A percentile compares a stretch with the other conserved stretches of the same genome.
Conservation (phyloP, 345 rosid genomes). For the Eucalyptus urophylla region DNA sequence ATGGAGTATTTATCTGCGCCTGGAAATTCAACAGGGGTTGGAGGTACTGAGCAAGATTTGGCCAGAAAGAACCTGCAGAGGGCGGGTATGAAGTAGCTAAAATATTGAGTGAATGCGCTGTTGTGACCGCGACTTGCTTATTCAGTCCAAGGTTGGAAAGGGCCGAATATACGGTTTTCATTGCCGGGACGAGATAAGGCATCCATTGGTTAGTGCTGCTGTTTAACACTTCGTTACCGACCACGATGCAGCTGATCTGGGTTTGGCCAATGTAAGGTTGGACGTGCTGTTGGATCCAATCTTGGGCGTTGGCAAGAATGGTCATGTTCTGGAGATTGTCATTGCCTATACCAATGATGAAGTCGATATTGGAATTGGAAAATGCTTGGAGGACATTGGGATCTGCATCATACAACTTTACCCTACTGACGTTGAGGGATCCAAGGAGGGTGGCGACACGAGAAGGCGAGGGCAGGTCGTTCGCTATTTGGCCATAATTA, state of each 20-base stretch:
- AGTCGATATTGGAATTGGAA: slow-evolving; percentile 51
- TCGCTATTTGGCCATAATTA: slow-evolving; percentile 86
- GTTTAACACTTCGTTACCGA: slow-evolving; percentile 73
- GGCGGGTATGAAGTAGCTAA: slow-evolving; percentile 61
- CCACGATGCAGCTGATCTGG: slow-evolving; percentile 46
- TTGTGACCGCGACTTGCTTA: slow-evolving; percentile 52
- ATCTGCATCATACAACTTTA: slow-evolving; percentile 77
- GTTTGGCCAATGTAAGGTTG: slow-evolving; percentile 51
- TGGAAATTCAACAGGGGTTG: slow-evolving; percentile 53
- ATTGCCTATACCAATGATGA: slow-evolving; percentile 69
- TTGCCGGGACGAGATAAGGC: slow-evolving; percentile 61
- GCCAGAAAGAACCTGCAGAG: slow-evolving; percentile 53
- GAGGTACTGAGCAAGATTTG: slow-evolving; percentile 36
- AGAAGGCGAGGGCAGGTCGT: slow-evolving; percentile 74
- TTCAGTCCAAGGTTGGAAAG: slow-evolving; percentile 51
- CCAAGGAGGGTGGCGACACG: slow-evolving; percentile 45
- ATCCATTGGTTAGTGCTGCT: slow-evolving; percentile 16
- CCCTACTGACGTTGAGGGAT: slow-evolving; percentile 57
- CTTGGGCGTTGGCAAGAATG: slow-evolving; percentile 45
- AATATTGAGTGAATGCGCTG: slow-evolving; percentile 58
- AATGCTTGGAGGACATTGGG: slow-evolving; percentile 74
- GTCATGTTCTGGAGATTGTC: slow-evolving; percentile 44
- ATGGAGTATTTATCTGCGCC: slow-evolving; percentile 53
- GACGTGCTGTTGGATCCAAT: slow-evolving; percentile 56
- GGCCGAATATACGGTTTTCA: slow-evolving; percentile 39